A percentile compares a stretch with the other conserved stretches of the same genome.
Conservation (phyloP, 2,329 filamentous ascomycete species). For the Penicillium sp. region DNA sequence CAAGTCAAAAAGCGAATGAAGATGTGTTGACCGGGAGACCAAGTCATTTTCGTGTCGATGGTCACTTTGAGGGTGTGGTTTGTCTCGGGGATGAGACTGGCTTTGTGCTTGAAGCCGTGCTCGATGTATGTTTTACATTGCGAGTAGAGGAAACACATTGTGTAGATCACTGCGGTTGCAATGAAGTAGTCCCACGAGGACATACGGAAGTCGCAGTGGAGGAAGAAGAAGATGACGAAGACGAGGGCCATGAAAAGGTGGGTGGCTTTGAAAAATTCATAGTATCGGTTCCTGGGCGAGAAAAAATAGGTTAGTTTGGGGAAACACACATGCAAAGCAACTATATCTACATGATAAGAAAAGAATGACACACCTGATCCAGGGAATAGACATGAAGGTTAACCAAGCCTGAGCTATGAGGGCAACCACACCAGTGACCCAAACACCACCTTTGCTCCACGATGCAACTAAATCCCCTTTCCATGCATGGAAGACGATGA, state of each 20-base stretch:
- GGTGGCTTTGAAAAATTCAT: conserved; percentile 63
- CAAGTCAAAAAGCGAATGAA: conserved; percentile 54
- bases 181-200: conserved; percentile 65
- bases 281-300: conserved; percentile 50
- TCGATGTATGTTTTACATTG: conserved; percentile 52
- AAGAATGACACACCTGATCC: conserved; percentile 21
- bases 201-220: conserved; percentile 59
- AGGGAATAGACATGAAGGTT: conserved; percentile 45
- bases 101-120: conserved; percentile 49
- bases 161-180: conserved; percentile 55
- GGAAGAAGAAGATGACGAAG: conserved; percentile 62
- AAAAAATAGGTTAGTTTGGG: neutral
- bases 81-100: conserved; percentile 43
- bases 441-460: conserved; percentile 49
- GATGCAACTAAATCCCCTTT: conserved; percentile 49
- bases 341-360: neutral
- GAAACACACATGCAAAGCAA: neutral
- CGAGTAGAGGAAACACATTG: conserved; percentile 49
- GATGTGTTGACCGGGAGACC: conserved; percentile 57
- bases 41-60: conserved; percentile 48
- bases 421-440: conserved; percentile 58
- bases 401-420: conserved; percentile 56
- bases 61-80: conserved; percentile 46
- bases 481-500: conserved; percentile 53
- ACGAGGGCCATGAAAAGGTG: conserved; percentile 56